Conservation (phyloP, 1,284 basidiomycete genomes). For the Ustilago trichophora region DNA sequence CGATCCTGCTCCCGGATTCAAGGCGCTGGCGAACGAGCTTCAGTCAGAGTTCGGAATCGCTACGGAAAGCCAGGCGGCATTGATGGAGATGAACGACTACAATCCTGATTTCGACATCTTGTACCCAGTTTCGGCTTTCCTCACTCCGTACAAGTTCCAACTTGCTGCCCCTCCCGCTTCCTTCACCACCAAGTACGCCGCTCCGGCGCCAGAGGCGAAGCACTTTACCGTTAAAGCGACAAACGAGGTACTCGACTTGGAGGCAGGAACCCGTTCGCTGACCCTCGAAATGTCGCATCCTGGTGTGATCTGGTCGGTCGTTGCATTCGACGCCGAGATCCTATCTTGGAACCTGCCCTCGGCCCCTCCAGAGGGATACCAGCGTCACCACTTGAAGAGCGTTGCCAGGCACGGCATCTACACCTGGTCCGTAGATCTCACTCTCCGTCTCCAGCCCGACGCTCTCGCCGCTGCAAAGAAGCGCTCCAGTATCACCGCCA, state of each 20-base stretch:
- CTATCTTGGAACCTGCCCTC: constrained; percentile 76
- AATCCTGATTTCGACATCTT: constrained; percentile 70
- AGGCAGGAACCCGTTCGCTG: constrained; percentile 76
- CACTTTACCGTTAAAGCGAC: constrained; percentile 74
- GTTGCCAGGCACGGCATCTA: constrained; percentile 81
- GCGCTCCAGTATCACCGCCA: background rate
- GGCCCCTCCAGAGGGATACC: constrained; percentile 71
- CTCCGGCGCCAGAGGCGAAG: constrained; percentile 20
- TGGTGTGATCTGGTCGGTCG: constrained; percentile 86
- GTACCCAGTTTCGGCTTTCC: constrained; percentile 77
- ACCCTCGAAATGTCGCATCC: constrained; percentile 81
- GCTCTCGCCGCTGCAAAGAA: constrained; percentile 20
- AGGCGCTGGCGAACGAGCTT: constrained; percentile 74
- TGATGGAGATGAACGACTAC: constrained; percentile 63
- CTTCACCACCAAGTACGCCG: constrained; percentile 29
- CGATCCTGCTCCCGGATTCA: constrained; percentile 82
- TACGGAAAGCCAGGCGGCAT: constrained; percentile 52
- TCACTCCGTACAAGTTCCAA: constrained; percentile 79
- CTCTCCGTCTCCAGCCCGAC: constrained; percentile 71
- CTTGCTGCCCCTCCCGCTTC: constrained; percentile 69
- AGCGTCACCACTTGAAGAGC: constrained; percentile 91
- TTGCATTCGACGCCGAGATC: constrained; percentile 92
- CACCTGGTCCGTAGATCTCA: constrained; percentile 77
- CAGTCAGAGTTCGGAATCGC: constrained; percentile 73
- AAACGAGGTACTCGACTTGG: constrained; percentile 73